A percentile compares a stretch with the other conserved stretches of the same genome.
These are phyloP conservation scores for Solanum rostratum DNA, from an alignment of 257 asterid genomes.

Conservation along the genomic window DNA sequence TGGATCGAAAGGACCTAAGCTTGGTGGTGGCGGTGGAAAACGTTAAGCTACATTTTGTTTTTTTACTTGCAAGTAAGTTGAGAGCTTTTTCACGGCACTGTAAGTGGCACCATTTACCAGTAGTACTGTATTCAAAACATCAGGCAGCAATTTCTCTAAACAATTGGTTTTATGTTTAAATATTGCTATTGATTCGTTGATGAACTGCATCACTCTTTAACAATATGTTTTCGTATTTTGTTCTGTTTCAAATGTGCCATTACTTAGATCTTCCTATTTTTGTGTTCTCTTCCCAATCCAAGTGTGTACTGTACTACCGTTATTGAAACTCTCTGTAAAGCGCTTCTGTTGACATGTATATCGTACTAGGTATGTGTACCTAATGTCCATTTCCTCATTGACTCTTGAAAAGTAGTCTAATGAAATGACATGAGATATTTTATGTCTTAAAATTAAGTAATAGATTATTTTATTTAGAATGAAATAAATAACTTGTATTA, in stretches of 20 bases:
- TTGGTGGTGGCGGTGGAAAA: slow-evolving; percentile 87
- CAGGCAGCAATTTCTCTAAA: not conserved
- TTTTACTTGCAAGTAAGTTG: not conserved
- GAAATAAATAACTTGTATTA: no score
- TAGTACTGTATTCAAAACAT: not conserved
- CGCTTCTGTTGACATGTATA: not conserved
- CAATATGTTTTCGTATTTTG: not conserved
- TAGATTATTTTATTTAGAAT: no score
- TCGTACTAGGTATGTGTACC: not conserved
- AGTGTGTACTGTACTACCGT: no score
- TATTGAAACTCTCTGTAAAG: no score
- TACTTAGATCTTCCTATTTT: not conserved
- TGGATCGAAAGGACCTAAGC: slow-evolving; percentile 54
- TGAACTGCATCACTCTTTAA: not conserved
- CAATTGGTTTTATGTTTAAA: not conserved
- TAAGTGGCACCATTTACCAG: not conserved
- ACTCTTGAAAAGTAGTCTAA: not conserved
- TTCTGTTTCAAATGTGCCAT: not conserved
- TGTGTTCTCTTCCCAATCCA: not conserved
- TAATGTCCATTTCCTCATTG: not conserved
- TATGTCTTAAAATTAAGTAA: no score
- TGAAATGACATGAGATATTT: no score
- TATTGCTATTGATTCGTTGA: not conserved
- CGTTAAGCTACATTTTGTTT: slow-evolving; percentile 17
- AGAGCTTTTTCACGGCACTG: not conserved